Evolutionary conservation across 164 flowering plant genomes (phyloP), one percentile per base, ranked within the genome.

Genomic region (Vitis labrusca): DNA sequence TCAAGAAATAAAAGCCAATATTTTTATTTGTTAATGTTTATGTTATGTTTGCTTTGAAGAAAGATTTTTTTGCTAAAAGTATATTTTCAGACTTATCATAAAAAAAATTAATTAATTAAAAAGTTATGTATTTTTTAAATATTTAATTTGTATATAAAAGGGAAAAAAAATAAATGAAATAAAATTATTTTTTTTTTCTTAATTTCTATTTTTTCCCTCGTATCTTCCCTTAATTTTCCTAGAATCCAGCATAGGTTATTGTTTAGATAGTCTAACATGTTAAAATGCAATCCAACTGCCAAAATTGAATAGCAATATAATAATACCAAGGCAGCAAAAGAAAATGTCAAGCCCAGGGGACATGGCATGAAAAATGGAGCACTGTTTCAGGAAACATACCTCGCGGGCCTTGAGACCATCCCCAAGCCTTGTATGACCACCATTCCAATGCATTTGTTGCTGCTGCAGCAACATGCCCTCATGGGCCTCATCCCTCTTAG

Each of bases 331-430:
- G 16, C 7, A 23, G 1, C 12, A 10, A 70, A 62, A 53, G 44
- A 37, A 32, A 37, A 32, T 32, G 64, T 32, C 19, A 61, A 53
- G 13, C n/a, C 50, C 67, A 32, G 9, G 14, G 3, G 23, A 68
- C 27, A 63, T 12, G 57, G 32, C 68, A 50, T n/a, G 61, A 61
- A 61, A 65, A 53, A 0, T 30, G 76, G 76, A 68, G 60, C 12
- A 32, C 9, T 65, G 69, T 61, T 61, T 30, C 8, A 48, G 15
- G 32, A 61, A 47, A 27, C 67, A 48, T 54, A 79, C 82, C 79
- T 71, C 71, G 74, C 71, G 77, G 8, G 53, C 66, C 56, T 74
- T 71, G 69, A 37, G 16, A 19, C 71, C 66, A 51, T 78, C 85
- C 14, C 64, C 37, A 61, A 63, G 72, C 44, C 62, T 65, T 27